Base-by-base conservation (phyloP, 768 basidiomycete genomes). In the Gymnopilus dilepis region DNA sequence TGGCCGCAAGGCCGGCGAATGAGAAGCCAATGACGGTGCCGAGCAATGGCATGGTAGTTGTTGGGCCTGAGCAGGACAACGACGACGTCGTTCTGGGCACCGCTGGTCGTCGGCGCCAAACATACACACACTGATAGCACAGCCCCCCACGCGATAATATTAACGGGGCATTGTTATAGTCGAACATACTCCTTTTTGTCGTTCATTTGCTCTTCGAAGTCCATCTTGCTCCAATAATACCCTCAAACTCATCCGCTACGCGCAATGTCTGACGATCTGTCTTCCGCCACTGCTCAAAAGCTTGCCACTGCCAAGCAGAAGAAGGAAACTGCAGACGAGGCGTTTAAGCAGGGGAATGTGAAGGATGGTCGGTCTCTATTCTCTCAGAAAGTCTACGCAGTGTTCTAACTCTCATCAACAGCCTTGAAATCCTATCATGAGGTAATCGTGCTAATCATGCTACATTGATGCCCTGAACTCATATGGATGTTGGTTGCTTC, bases 1-100 rank as follows among this genome's bases (percentile, higher is more conserved):
- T 84, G 19, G 89, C 87, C 21, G 88, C 88, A 60, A 97, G 88
- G 42, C 95, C 95, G 70, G 94, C 89, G 59, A 84, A 74, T 2
- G 92, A 90, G 76, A 92, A 92, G 41, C 92, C 91, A 70, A 92
- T 73, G 63, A 94, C 76, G 70, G 85, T 91, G 52, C 85, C 77
- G 58, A 90, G 77, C 70, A 92, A 76, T 41, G 89, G 72, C 88
- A 91, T 92, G 63, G n/a, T 66, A 58, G 61, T 17, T 31, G 55
- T 58, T 50, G 42, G 30, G 43, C 55, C 47, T 38, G 45, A 41
- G 21, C 26, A 56, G 33, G 30, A 45, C 56, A 45, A 59, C 62
- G 50, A 55, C 47, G 38, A 64, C 65, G 61, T 41, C 60, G 48
- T 51, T 62, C 66, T 52, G 59, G 45, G 38, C 58, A 58, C 55